These are phyloP conservation scores for Myriosclerotinia curreyana DNA, from an alignment of 2,329 filamentous ascomycete species.

Conservation along the genomic window DNA sequence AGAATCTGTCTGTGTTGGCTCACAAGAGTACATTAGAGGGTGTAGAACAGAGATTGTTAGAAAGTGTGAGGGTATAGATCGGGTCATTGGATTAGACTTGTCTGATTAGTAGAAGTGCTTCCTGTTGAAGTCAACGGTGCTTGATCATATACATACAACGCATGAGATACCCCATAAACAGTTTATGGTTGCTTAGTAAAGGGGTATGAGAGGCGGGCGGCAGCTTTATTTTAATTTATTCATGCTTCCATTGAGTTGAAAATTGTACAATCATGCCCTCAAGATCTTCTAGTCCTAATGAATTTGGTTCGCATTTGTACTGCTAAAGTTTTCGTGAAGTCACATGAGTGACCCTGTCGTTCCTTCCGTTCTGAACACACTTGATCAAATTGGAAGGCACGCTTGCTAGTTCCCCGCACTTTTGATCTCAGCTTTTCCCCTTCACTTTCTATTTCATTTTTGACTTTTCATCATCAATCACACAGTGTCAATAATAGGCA, in stretches of 20 bases:
- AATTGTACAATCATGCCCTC: not conserved
- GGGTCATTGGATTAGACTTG: not conserved
- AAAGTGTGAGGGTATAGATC: constrained; percentile 38
- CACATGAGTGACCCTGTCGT: constrained; percentile 6
- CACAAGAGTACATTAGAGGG: constrained; percentile 89
- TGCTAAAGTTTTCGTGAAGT: not conserved
- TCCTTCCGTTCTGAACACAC: not conserved
- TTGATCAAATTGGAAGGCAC: not conserved
- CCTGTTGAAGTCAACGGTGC: constrained; percentile 10
- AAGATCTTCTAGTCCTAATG: not conserved
- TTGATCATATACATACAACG: not conserved
- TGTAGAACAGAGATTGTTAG: constrained; percentile 79
- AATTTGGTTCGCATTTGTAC: no score
- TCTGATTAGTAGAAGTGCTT: constrained; percentile 6
- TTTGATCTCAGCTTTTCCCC: not conserved
- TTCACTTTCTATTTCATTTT: not conserved
- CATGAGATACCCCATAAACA: not conserved
- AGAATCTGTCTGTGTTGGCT: constrained; percentile 93
- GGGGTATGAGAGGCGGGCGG: no score
- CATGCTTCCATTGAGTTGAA: not conserved
- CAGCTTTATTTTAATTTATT: not conserved
- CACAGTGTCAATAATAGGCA: no score
- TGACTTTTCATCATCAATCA: not conserved
- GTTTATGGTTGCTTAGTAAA: not conserved
- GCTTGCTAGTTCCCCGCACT: not conserved